Evolutionary conservation across 2,329 filamentous ascomycete species (phyloP), one percentile per base, ranked within the genome.

Genomic region (Aspergillus proliferans): DNA sequence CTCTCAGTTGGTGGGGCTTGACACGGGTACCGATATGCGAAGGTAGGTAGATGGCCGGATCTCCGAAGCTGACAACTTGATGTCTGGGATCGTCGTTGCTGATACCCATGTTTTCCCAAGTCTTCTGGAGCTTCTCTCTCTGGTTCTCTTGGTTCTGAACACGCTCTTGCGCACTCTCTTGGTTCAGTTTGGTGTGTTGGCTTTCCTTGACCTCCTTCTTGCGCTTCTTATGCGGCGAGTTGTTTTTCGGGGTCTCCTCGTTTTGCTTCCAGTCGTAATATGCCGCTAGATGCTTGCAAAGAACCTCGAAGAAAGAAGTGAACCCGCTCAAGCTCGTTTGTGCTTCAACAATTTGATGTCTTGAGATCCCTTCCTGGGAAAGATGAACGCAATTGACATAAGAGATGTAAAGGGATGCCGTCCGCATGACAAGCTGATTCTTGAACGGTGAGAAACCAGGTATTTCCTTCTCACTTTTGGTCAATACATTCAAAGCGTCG

Each of bases 1-100:
- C 91, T 1, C 82, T 76, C 43, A 94, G 75, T 62, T 96, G 91
- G 66, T 95, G 88, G 7, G 82, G 75, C 59, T 93, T 92, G 52
- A 95, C 87, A 5, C 72, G 74, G 6, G 59, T 60, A 1, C 81
- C 84, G 47, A 92, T 87, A 6, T 78, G 67, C 0, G 77, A 67
- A 56, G 87, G 77, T 45, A 95, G 70, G 60, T 78, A 63, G 65
- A 76, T 52, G 64, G 67, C 52, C 69, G 73, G 51, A 57, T 68
- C 43, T 63, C 76, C 49, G 66, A 73, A 54, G 59, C 65, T 55
- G 68, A 78, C 52, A 79, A 69, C 52, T 65, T 74, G 56, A 67
- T 68, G 56, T 70, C 76, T 33, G 79, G 71, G 50, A 71, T 75
- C 55, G 44, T 59, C 53, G 43, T 67, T 63, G 45, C 58, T 62